A percentile compares a stretch with the other conserved stretches of the same genome.
phyloP scores from a whole-genome alignment of 148 eudicot genomes.

The Vaccinium macrocarpon region DNA sequence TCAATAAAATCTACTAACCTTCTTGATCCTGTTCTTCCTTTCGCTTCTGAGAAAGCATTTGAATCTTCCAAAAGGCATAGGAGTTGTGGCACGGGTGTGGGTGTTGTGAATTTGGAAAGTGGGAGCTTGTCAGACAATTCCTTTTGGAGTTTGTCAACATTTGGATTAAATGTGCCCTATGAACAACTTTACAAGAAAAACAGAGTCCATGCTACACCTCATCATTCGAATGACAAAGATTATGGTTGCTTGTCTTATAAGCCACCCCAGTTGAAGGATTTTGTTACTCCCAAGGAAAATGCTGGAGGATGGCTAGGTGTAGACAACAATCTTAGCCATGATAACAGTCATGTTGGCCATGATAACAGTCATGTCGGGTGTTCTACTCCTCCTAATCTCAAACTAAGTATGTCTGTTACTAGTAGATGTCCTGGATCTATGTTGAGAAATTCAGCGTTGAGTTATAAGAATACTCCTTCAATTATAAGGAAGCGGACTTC shows the following conservation, averaged over 20 bases:
- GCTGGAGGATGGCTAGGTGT: slow-evolving; percentile 22
- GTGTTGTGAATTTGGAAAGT: slow-evolving; percentile 23
- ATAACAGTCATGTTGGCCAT: slow-evolving; percentile 19
- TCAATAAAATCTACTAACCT: slow-evolving; percentile 14
- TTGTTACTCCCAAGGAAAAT: slow-evolving; percentile 14
- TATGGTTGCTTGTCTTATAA: slow-evolving; percentile 34
- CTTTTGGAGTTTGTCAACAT: slow-evolving; percentile 47
- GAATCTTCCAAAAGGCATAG: slow-evolving; percentile 52
- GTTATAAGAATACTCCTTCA: slow-evolving; percentile 64
- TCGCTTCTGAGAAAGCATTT: slow-evolving; percentile 11
- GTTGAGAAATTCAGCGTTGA: slow-evolving; percentile 70
- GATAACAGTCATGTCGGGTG: slow-evolving; percentile 18
- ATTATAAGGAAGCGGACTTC: slow-evolving; percentile 59
- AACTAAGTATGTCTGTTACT: slow-evolving; percentile 30
- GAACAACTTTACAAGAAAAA: slow-evolving; percentile 38
- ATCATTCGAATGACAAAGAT: slow-evolving; percentile 20
- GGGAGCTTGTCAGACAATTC: slow-evolving; percentile 39
- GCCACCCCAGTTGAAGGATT: slow-evolving; percentile 29
- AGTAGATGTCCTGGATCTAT: slow-evolving; percentile 57
- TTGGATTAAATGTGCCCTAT: slow-evolving; percentile 29
- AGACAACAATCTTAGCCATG: slow-evolving; percentile 19
- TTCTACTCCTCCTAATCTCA: slow-evolving; percentile 39
- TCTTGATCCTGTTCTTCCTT: slow-evolving; percentile 15
- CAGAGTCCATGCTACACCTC: slow-evolving; percentile 27
- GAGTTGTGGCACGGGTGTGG: slow-evolving; percentile 14